Conservation (phyloP, 2,329 filamentous ascomycete species). For the Stenocarpella maydis region DNA sequence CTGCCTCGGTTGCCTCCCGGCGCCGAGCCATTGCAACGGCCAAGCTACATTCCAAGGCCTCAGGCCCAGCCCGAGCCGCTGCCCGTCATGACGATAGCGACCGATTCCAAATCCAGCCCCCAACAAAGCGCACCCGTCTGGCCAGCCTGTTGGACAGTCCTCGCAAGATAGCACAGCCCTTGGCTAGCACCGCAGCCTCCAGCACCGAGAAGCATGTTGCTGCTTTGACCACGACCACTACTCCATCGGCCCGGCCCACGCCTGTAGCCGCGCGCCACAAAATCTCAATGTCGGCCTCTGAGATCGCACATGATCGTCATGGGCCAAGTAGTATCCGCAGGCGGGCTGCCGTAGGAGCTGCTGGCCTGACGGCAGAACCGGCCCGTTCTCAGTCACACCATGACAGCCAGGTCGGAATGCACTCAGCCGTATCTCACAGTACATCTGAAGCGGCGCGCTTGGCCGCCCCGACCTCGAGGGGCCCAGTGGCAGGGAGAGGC, state of each 20-base stretch:
- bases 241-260: not conserved
- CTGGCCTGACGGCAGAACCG: not conserved
- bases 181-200: constrained; percentile 39
- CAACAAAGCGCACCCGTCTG: constrained; percentile 47
- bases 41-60: constrained; percentile 31
- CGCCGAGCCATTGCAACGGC: constrained; percentile 41
- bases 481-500: too few species aligned
- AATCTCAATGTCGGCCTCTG: not conserved
- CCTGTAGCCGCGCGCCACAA: not conserved
- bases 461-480: too few species aligned
- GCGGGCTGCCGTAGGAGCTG: not conserved
- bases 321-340: not conserved
- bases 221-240: constrained; percentile 32
- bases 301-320: not conserved
- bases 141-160: constrained; percentile 54
- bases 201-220: constrained; percentile 41
- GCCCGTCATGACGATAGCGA: too few species aligned
- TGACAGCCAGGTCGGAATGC: not conserved
- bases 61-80: not conserved
- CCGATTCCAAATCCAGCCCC: constrained; percentile 38
- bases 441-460: not conserved
- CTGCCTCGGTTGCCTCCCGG: constrained; percentile 48
- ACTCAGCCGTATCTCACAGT: not conserved
- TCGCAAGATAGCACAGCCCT: constrained; percentile 42
- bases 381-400: not conserved